Conservation (phyloP, 106 monocot species). For the Dioscorea dumetorum region DNA sequence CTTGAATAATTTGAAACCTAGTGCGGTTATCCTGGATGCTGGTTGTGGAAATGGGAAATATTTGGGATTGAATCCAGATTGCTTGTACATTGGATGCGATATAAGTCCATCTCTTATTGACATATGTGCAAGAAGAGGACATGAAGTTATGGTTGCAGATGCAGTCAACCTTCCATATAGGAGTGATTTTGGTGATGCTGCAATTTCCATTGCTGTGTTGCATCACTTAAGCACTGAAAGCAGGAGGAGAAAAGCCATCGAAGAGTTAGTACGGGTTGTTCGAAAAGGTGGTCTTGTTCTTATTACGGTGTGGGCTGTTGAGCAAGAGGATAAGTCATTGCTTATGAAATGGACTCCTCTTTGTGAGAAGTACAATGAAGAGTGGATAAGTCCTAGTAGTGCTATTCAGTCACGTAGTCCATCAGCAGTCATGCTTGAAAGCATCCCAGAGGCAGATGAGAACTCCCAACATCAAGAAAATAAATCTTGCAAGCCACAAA, state of each 20-base stretch:
- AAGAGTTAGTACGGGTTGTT: conserved; percentile 78
- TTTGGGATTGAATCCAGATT: conserved; percentile 55
- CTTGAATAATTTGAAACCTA: conserved; percentile 52
- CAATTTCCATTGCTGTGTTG: conserved; percentile 88
- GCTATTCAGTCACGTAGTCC: conserved; percentile 21
- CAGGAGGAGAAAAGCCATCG: conserved; percentile 81
- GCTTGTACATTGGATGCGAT: conserved; percentile 83
- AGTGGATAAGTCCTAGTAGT: conserved; percentile 57
- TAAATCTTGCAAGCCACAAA: not conserved
- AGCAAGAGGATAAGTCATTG: conserved; percentile 76
- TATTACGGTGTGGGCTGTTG: conserved; percentile 93
- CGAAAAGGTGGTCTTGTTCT: conserved; percentile 67
- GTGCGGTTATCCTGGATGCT: conserved; percentile 70
- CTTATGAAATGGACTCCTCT: conserved; percentile 93
- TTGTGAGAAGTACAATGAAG: conserved; percentile 68
- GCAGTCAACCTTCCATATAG: conserved; percentile 83
- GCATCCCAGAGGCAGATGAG: conserved; percentile 64
- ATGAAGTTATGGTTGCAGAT: conserved; percentile 93
- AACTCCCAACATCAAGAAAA: conserved; percentile 6
- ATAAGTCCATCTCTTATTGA: conserved; percentile 72
- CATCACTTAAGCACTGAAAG: conserved; percentile 91
- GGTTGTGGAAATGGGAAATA: conserved; percentile 99
- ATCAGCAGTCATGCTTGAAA: conserved; percentile 32
- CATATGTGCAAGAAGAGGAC: conserved; percentile 62
- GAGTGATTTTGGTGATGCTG: conserved; percentile 71